Base-by-base conservation (phyloP, 1,284 basidiomycete genomes). In the Chalciporus piperatoides region DNA sequence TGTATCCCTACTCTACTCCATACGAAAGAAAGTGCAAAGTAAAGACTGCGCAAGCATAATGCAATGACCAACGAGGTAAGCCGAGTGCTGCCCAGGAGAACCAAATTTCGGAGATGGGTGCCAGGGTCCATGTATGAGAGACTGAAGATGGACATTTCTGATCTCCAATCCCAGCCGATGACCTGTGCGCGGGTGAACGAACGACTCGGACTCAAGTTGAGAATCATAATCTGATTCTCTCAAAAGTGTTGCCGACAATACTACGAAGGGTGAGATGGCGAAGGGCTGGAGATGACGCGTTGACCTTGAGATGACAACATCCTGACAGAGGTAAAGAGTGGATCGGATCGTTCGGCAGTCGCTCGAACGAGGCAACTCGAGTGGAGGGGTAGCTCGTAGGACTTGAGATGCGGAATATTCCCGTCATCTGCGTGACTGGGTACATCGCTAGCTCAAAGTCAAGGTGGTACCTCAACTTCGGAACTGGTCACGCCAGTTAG, bases 401-500 rank as follows among this genome's bases (percentile, higher is more conserved):
- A 53, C 17, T 48, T 37, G 14, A 74, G 60, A 17, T 46, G 51
- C 9, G 59, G 57, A 12, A 47, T 49, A n/a, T 42, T 45, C 7
- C 25, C 39, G 3, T 21, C 17, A 19, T 40, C 41, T 8, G 9
- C 27, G 21, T 30, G 35, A 25, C 7, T 19, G 4, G 72, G 73
- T 69, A 75, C 67, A 76, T 68, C 3, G 69, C 68, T 8, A 59
- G 52, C 53, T 76, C 73, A 57, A 67, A 74, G 71, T 53, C 61
- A 42, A 47, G 67, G 53, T n/a, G 53, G 56, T 48, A 71, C 50
- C 58, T 53, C 42, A 41, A 54, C 30, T 51, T 54, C 23, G 55
- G 59, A 40, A 51, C 55, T 56, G 30, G 44, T 32, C 11, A 28
- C 3, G 40, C 49, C 21, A 39, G 44, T 50, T 40, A 54, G 41